Evolutionary conservation across 306 rosid genomes (phyloP).

Genomic region (Abrus pulchellus): DNA sequence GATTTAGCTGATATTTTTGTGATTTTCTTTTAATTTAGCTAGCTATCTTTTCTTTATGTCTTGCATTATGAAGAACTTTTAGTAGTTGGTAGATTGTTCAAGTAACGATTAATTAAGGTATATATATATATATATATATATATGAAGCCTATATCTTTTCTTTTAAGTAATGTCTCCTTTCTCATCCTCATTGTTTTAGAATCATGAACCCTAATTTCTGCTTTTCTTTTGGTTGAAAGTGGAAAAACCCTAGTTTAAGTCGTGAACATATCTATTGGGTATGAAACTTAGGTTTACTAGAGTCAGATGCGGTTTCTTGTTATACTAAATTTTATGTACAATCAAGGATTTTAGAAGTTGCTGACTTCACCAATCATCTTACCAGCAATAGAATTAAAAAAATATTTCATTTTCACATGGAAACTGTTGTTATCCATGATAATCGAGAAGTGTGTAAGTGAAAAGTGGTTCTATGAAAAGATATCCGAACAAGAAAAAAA

Average conservation of each 20-base stretch:
- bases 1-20: constrained; percentile 31
- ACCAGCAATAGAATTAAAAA: not conserved
- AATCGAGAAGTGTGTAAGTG: not conserved
- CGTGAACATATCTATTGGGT: not conserved
- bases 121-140: constrained; percentile 35
- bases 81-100: constrained; percentile 41
- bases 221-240: not conserved
- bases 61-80: constrained; percentile 25
- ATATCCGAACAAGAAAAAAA: not conserved
- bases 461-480: not conserved
- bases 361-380: constrained; percentile 35
- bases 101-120: constrained; percentile 33
- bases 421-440: constrained; percentile 40
- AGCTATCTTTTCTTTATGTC: constrained; percentile 5
- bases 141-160: constrained; percentile 47
- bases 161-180: not conserved
- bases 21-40: not conserved
- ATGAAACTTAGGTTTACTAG: constrained; percentile 22
- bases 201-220: constrained; percentile 52
- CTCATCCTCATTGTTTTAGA: not conserved
- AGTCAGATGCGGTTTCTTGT: constrained; percentile 37
- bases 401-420: constrained; percentile 3
- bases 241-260: constrained; percentile 50
- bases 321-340: constrained; percentile 35
- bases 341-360: constrained; percentile 14